Evolutionary conservation across 768 basidiomycete species (phyloP), one percentile per base, ranked within the genome.

Genomic region (Kwoniella heveanensis): DNA sequence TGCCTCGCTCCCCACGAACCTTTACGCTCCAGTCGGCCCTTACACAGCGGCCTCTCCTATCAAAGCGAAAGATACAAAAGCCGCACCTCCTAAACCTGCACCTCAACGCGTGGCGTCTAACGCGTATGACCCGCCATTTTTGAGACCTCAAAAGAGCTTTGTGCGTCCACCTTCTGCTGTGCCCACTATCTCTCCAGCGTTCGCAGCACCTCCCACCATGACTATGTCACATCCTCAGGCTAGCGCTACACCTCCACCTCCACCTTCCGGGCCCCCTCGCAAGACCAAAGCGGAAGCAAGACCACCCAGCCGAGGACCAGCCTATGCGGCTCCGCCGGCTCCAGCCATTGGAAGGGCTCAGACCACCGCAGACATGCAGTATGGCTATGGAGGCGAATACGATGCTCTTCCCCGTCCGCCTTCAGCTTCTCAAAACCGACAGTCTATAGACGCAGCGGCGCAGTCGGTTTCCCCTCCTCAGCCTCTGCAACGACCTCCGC

Each of bases 61-160:
- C 7, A 57, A n/a, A 24, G 10, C 60, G 17, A 60, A 44, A 44
- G 39, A 44, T 7, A 17, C 19, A 4, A 44, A 60, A 26, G 60
- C 69, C 1, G 67, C 25, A 8, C 65, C 72, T 12, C 64, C 71
- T 1, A 70, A 68, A 46, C 65, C 65, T 2, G 54, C 25, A 26
- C 22, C 36, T 19, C 60, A 62, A 49, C 37, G 74, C 25, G 55
- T 73, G 24, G 58, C 54, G 1, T 74, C 75, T 8, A 74, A 67
- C 47, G 75, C 75, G 3, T 77, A 77, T 47, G 75, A 77, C 61
- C 75, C 75, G 2, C 75, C 75, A 9, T 67, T 72, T 26, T 60
- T 77, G 27, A 64, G 66, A 9, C 57, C 72, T 1, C 68, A 74
- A 30, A 77, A 77, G 50, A 74, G 70, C 50, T 69, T 72, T 37